Evolutionary conservation across 192 early-diverging fungal species (phyloP).

Genomic region (Linnemannia exigua): DNA sequence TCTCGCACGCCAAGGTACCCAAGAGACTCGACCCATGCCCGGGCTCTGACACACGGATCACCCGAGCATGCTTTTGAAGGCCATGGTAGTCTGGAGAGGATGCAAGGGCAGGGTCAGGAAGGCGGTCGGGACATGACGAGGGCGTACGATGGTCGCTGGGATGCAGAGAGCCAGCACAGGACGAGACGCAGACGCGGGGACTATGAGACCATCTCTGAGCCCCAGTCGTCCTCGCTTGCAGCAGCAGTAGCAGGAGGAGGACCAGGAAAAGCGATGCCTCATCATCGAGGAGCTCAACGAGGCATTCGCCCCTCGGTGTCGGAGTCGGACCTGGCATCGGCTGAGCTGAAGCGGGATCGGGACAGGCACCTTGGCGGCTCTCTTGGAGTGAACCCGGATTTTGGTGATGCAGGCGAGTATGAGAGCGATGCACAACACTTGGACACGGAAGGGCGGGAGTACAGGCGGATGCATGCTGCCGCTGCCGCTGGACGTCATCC

Average conservation of each 20-base stretch:
- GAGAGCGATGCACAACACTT: not conserved
- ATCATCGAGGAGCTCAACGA: conserved; percentile 16
- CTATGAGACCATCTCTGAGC: not conserved
- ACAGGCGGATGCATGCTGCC: not conserved
- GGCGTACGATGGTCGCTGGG: not conserved
- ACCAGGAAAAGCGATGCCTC: not conserved
- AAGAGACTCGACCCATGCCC: not conserved
- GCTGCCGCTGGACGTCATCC: not conserved
- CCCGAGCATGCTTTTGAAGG: not conserved
- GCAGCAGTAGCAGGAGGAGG: not conserved
- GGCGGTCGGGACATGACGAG: not conserved
- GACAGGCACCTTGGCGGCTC: not conserved
- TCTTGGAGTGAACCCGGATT: not conserved
- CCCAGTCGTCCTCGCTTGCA: not conserved
- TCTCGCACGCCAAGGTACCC: not conserved
- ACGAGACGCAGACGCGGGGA: not conserved
- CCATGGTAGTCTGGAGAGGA: not conserved
- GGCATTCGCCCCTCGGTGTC: conserved; percentile 27
- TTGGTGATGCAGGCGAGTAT: not conserved
- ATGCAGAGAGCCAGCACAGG: conserved; percentile 1
- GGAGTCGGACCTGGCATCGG: conserved; percentile 17
- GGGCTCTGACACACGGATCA: not conserved
- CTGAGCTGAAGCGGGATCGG: not conserved
- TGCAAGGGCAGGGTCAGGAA: not conserved
- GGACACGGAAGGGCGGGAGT: conserved; percentile 9